phyloP scores from a whole-genome alignment of 768 basidiomycete species.

The Leccinum arenicola region DNA sequence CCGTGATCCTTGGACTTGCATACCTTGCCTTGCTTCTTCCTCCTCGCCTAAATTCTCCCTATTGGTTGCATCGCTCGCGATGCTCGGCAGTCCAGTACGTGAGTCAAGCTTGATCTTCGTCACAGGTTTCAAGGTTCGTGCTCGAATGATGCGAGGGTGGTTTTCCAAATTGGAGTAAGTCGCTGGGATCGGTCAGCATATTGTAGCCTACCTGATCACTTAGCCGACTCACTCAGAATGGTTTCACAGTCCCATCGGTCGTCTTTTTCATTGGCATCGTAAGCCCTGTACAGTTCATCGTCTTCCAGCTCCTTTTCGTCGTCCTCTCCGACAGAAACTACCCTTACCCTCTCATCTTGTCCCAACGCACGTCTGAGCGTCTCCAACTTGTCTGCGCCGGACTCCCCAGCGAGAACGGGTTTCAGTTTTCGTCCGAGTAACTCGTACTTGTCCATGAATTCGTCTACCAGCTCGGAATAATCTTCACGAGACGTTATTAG shows the following conservation, averaged over 20 bases:
- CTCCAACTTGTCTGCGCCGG: slow-evolving; percentile 74
- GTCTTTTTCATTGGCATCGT: slow-evolving; percentile 48
- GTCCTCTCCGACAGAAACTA: slow-evolving; percentile 41
- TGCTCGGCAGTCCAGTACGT: slow-evolving; percentile 71
- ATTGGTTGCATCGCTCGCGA: slow-evolving; percentile 31
- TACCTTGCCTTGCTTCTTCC: slow-evolving; percentile 28
- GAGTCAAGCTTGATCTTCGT: slow-evolving; percentile 72
- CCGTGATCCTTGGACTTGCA: neutral
- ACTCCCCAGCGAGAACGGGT: slow-evolving; percentile 69
- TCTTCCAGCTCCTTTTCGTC: slow-evolving; percentile 47
- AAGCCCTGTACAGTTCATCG: slow-evolving; percentile 39
- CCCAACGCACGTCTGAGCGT: slow-evolving; percentile 77
- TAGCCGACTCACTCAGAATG: slow-evolving; percentile 69
- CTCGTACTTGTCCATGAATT: slow-evolving; percentile 91
- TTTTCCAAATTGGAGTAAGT: slow-evolving; percentile 98
- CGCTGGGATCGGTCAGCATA: slow-evolving; percentile 45
- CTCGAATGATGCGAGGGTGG: slow-evolving; percentile 85
- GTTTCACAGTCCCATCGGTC: slow-evolving; percentile 97
- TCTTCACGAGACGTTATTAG: slow-evolving; percentile 82
- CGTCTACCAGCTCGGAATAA: slow-evolving; percentile 87
- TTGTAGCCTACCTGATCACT: neutral
- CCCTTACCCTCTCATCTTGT: slow-evolving; percentile 56
- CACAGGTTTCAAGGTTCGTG: slow-evolving; percentile 50
- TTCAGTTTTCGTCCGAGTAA: slow-evolving; percentile 85
- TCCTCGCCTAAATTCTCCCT: slow-evolving; percentile 26